Evolutionary conservation across 352 stramenopile genomes (phyloP).

Genomic region (Phytopythium ostracodes): DNA sequence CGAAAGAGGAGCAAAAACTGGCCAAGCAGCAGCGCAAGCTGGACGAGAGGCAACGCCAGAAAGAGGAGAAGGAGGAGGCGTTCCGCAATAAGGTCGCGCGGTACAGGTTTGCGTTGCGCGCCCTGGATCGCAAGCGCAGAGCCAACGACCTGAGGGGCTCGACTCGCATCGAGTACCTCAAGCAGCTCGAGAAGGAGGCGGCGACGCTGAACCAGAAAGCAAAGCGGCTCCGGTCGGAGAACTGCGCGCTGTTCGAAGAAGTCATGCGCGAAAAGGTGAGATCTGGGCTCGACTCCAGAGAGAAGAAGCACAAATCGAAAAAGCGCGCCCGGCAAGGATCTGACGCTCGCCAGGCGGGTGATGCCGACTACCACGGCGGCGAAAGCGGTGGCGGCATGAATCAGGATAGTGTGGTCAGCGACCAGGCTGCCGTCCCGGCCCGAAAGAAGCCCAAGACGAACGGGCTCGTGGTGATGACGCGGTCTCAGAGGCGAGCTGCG

Average conservation of each 20-base stretch:
- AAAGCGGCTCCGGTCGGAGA: constrained; percentile 12
- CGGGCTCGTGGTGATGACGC: background rate
- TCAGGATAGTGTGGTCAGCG: too few species aligned
- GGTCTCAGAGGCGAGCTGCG: background rate
- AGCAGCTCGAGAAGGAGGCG: constrained; percentile 22
- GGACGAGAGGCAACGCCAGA: background rate
- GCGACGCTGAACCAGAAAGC: constrained; percentile 11
- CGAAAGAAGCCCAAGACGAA: background rate
- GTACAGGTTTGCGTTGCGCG: constrained; percentile 17
- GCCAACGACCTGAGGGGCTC: constrained; percentile 18
- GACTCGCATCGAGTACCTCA: constrained; percentile 22
- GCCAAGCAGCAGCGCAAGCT: constrained; percentile 7
- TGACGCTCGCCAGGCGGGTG: background rate
- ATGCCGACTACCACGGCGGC: background rate
- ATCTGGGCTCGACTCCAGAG: background rate
- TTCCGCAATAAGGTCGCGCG: constrained; percentile 23
- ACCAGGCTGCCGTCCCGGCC: background rate
- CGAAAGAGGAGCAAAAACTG: background rate
- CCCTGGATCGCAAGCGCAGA: constrained; percentile 18
- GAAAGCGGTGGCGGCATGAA: too few species aligned
- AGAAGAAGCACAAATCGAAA: constrained; percentile 9
- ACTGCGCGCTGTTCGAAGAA: constrained; percentile 6
- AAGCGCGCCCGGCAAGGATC: background rate
- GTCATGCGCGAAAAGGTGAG: constrained; percentile 20
- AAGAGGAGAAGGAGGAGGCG: background rate